phyloP scores from a whole-genome alignment of 2,329 filamentous ascomycete genomes.

The Pseudopyricularia cyperi region DNA sequence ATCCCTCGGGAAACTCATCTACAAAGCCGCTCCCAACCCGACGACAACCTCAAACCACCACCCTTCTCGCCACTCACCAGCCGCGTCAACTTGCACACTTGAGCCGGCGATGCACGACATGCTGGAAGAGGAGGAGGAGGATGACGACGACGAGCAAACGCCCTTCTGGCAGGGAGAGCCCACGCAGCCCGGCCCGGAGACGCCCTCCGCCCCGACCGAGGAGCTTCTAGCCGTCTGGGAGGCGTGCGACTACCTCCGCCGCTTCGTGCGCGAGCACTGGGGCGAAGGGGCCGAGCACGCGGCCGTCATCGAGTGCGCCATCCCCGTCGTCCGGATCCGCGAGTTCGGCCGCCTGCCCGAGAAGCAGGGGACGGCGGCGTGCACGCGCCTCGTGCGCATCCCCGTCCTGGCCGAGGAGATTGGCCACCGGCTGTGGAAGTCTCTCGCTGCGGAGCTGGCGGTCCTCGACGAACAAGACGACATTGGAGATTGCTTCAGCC shows the following conservation, averaged over 20 bases:
- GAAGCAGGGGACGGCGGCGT: conserved; percentile 8
- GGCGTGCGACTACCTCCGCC: conserved; percentile 8
- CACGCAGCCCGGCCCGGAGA: neutral
- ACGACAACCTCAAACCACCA: neutral
- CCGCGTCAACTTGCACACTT: neutral
- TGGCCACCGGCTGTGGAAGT: conserved; percentile 9
- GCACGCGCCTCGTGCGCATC: conserved; percentile 10
- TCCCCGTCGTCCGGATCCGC: conserved; percentile 10
- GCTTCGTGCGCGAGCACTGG: conserved; percentile 8
- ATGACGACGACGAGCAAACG: neutral
- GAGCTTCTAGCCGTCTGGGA: conserved; percentile 4
- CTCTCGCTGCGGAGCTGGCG: conserved; percentile 3
- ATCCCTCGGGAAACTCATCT: neutral
- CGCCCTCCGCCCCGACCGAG: neutral
- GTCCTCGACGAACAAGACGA: neutral
- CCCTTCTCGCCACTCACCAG: neutral
- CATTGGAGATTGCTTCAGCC: no score
- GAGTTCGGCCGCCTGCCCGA: conserved; percentile 8
- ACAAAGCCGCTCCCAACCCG: neutral
- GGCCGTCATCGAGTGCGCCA: conserved; percentile 8
- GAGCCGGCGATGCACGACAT: neutral
- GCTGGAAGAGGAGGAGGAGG: no score
- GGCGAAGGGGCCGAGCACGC: conserved; percentile 4
- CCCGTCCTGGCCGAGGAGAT: conserved; percentile 14
- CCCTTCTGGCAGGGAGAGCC: neutral